Base-by-base conservation (phyloP, 345 rosid genomes). In the Diplotaxis tenuifolia region DNA sequence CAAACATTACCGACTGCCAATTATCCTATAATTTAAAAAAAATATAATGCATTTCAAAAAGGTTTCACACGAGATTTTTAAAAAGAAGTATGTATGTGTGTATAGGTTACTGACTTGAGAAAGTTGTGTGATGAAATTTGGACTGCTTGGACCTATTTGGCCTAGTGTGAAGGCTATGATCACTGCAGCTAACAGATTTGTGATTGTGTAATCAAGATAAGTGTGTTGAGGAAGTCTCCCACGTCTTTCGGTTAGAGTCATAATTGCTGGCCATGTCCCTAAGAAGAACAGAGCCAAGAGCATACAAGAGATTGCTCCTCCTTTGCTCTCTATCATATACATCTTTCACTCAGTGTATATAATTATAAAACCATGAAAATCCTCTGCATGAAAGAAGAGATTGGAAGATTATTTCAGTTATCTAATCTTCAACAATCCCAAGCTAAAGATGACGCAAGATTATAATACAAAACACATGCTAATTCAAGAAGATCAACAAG, bases 191-290 rank as follows among this genome's bases (percentile, higher is more conserved):
- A 88, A 69, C 28, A 91, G 82, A 81, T 88, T 93, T 14, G 92
- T 87, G 76, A 89, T 70, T 5, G 98, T 86, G 68, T 87, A 93
- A 79, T 93, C 98, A 28, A 93, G 97, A 74, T 86, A 93, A 74
- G 96, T 91, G 29, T 93, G 96, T 53, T 90, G 98, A 68, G 98
- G 96, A 65, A 87, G 98, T 42, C 96, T 84, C 3, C 96, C 98
- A 0, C 93, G 84, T 69, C 98, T 76, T 73, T 93, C 98, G 8
- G 90, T 81, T 2, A 88, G 86, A 38, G 96, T 88, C 74, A 93
- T 69, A 28, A 93, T 11, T 12, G 94, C 98, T 65, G 97, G 98
- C 96, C 97, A 93, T 76, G 97, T 93, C 7, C 98, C 98, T 82
- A 93, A 66, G 83, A 87, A 88, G 73, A 88, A 62, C 28, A 93